Base-by-base conservation (phyloP, 1,139 yeast genomes). In the Yamadazyma atmosphaerica region DNA sequence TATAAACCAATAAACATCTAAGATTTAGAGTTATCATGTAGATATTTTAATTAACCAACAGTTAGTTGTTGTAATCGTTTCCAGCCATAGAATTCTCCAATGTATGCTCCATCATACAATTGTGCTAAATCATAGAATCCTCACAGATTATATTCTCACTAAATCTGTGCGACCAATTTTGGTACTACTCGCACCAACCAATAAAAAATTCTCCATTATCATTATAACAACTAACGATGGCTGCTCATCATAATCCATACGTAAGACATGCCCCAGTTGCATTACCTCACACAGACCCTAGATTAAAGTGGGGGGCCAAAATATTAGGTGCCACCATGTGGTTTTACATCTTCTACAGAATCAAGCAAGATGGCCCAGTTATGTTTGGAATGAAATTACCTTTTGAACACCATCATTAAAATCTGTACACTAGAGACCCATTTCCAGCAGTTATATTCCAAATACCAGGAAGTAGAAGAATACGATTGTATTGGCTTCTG, bases 321-420 rank as follows among this genome's bases (percentile, higher is more conserved):
- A 58, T 74, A 28, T 72, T 86, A 38, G 94, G 95, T 7, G 94
- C 90, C 33, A 76, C 88, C 45, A 83, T 85, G 90, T 85, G 92
- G 89, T 86, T 85, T 62, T 86, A 87, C 83, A 77, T 86, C 47
- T 75, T 86, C 60, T 85, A 84, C 74, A 72, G 95, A 61, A 68
- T 85, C 35, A 81, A 83, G 63, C 83, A 84, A 63, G 90, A 80
- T 50, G 81, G 80, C 46, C 78, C 79, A 43, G 79, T 76, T 29
- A 74, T 80, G 72, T 68, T 74, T 52, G 83, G 74, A 22, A 60
- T 61, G 40, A 68, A 67, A 49, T 60, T 65, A 51, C 74, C 74
- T 32, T 68, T 68, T 45, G 74, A 68, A 57, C 63, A 64, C 49
- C 71, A 67, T 42, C 59, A 54, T 39, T 47, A 46, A 29, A 19